Percentiles rank a stretch among this genome's conserved stretches.
phyloP scores from a whole-genome alignment of 345 rosid species.

The Moricandia arvensis region DNA sequence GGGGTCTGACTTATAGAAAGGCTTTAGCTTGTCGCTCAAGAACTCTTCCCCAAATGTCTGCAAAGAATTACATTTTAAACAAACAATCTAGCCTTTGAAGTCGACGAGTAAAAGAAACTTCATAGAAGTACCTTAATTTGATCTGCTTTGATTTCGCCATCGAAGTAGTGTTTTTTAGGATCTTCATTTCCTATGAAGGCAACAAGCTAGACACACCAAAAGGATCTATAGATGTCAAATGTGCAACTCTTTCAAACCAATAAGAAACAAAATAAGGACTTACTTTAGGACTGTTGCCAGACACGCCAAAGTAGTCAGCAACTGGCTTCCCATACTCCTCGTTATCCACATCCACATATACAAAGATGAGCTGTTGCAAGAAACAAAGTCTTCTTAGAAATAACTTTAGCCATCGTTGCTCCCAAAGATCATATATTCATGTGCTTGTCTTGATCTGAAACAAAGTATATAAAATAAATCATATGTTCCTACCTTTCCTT shows the following conservation, averaged over 20 bases:
- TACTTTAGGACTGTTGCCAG: conserved; percentile 67
- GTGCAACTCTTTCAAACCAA: background rate
- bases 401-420: background rate
- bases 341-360: conserved; percentile 80
- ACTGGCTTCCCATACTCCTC: conserved; percentile 94
- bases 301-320: conserved; percentile 86
- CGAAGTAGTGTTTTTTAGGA: conserved; percentile 61
- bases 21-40: conserved; percentile 76
- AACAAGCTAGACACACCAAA: conserved; percentile 53
- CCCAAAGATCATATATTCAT: background rate
- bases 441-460: background rate
- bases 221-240: background rate
- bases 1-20: conserved; percentile 92
- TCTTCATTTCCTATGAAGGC: conserved; percentile 92
- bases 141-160: conserved; percentile 65
- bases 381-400: conserved; percentile 10
- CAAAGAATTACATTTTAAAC: conserved; percentile 4
- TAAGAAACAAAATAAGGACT: background rate
- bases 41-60: conserved; percentile 75
- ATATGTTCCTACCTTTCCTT: conserved; percentile 72
- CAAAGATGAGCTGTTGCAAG: conserved; percentile 77
- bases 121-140: conserved; percentile 62
- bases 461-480: background rate
- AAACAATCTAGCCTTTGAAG: conserved; percentile 42
- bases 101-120: background rate